Evolutionary conservation across 257 asterid genomes (phyloP).

Genomic region (Solanum tarijense): DNA sequence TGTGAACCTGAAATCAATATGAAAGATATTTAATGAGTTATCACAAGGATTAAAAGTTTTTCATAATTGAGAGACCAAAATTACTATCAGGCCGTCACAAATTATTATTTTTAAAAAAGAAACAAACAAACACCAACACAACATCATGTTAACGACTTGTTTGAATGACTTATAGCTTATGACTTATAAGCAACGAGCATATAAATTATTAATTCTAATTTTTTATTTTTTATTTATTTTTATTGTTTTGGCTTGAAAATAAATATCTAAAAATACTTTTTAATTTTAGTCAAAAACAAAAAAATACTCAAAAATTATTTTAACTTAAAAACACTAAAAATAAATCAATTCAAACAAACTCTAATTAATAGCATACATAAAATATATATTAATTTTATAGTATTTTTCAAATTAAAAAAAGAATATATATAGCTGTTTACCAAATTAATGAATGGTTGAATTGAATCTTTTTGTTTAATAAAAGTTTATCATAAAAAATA

Average conservation of each 20-base stretch:
- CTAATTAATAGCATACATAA: neutral
- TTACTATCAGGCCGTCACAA: neutral
- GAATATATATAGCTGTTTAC: neutral
- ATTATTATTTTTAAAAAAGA: neutral
- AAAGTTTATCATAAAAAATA: neutral
- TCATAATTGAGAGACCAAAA: neutral
- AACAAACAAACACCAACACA: neutral
- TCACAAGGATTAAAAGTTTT: neutral
- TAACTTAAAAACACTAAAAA: neutral
- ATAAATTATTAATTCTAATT: neutral
- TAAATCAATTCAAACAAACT: neutral
- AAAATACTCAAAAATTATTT: neutral
- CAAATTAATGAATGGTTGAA: neutral
- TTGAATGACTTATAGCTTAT: neutral
- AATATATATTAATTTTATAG: neutral
- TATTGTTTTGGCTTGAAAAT: too few relatives aligned
- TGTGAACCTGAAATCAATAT: too few relatives aligned
- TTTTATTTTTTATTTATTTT: accelerated
- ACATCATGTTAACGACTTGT: neutral
- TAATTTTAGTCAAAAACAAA: neutral
- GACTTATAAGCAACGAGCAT: accelerated
- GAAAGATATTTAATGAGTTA: neutral
- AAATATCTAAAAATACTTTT: neutral
- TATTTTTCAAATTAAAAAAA: too few relatives aligned
- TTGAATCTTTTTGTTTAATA: neutral